phyloP scores from a whole-genome alignment of 805 yeast genomes.

The Metschnikowia hibisci region DNA sequence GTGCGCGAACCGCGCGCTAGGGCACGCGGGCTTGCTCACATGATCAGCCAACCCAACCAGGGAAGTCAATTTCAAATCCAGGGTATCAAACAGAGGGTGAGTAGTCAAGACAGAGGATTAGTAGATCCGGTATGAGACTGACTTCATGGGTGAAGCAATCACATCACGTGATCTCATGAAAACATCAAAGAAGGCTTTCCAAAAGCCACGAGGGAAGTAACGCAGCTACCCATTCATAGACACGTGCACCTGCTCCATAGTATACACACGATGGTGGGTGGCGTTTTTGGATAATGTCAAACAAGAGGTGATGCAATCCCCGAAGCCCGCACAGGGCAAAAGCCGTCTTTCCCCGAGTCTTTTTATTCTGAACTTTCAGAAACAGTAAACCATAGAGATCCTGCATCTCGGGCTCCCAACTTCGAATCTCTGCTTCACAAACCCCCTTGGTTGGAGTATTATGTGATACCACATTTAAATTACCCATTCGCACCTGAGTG shows the following conservation, averaged over 20 bases:
- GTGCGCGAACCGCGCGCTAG: constrained; percentile 7
- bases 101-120: too few species aligned
- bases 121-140: too few species aligned
- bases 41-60: too few species aligned
- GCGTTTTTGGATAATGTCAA: constrained; percentile 29
- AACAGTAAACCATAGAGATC: constrained; percentile 31
- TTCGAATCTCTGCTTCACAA: constrained; percentile 34
- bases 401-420: constrained; percentile 37
- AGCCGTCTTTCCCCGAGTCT: constrained; percentile 32
- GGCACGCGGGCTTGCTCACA: too few species aligned
- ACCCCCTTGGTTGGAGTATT: constrained; percentile 22
- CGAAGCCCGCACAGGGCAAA: constrained; percentile 21
- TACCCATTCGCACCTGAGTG: constrained; percentile 40
- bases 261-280: constrained; percentile 31
- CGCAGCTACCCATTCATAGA: constrained; percentile 32
- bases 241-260: constrained; percentile 42
- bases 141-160: too few species aligned
- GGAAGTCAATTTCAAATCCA: too few species aligned
- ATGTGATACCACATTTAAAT: constrained; percentile 28
- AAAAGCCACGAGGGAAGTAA: constrained; percentile 31
- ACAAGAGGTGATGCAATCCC: constrained; percentile 37
- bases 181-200: constrained; percentile 8
- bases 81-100: too few species aligned
- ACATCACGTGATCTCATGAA: too few species aligned
- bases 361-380: constrained; percentile 26